Evolutionary conservation across 2,329 filamentous ascomycete species (phyloP).

Genomic region (Aspergillus nomiae): DNA sequence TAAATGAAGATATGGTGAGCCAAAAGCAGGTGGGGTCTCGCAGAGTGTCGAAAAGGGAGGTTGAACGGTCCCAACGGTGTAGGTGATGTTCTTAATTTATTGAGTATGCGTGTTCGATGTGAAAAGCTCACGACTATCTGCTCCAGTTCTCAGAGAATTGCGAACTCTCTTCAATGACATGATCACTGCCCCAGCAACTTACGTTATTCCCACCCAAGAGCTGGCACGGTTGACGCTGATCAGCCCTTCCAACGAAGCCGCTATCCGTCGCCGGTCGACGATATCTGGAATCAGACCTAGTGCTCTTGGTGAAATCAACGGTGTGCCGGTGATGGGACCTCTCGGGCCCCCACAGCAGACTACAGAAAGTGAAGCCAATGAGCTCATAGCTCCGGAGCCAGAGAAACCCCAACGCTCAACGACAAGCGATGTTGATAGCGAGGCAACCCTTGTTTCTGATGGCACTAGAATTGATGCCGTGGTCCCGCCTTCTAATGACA

Average conservation of each 20-base stretch:
- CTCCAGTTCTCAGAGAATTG: conserved; percentile 72
- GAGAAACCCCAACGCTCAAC: conserved; percentile 27
- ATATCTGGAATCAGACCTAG: conserved; percentile 34
- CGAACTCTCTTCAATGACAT: conserved; percentile 70
- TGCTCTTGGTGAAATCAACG: conserved; percentile 46
- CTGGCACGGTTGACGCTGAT: conserved; percentile 79
- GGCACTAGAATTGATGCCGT: conserved; percentile 21
- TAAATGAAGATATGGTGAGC: conserved; percentile 64
- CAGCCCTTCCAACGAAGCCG: conserved; percentile 57
- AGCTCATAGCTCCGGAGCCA: conserved; percentile 19
- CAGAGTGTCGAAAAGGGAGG: conserved; percentile 61
- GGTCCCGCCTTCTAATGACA: conserved; percentile 32
- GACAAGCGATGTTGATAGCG: conserved; percentile 32
- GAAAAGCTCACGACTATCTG: conserved; percentile 7
- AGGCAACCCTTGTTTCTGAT: conserved; percentile 41
- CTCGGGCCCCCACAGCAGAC: conserved; percentile 40
- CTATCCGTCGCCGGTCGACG: conserved; percentile 52
- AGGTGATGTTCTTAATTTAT: conserved; percentile 41
- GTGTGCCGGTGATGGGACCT: conserved; percentile 49
- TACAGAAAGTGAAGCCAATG: conserved; percentile 20
- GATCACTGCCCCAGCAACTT: conserved; percentile 62
- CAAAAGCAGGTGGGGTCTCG: conserved; percentile 75
- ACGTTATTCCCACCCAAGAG: conserved; percentile 71
- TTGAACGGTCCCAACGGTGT: conserved; percentile 71
- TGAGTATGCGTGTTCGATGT: background rate